phyloP scores from a whole-genome alignment of 352 stramenopile species.

The Phytophthora syringae region DNA sequence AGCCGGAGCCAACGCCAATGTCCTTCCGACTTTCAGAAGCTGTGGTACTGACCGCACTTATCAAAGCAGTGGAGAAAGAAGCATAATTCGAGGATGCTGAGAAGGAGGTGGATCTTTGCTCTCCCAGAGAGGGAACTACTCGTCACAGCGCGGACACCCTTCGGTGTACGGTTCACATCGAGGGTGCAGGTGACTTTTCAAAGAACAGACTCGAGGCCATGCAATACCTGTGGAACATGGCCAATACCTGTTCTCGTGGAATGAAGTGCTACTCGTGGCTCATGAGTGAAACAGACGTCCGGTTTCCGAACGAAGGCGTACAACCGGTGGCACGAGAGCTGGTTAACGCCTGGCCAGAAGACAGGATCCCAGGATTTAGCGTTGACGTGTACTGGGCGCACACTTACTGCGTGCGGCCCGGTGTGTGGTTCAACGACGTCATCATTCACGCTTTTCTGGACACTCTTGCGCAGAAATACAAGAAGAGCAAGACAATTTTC shows the following conservation, averaged over 20 bases:
- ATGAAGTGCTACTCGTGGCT: not conserved
- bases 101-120: not conserved
- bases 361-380: not conserved
- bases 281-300: not conserved
- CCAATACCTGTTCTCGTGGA: not conserved
- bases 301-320: not conserved
- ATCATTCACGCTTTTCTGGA: not conserved
- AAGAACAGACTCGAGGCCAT: not conserved
- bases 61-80: not conserved
- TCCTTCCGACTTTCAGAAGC: not conserved
- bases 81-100: not conserved
- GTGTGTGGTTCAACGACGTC: not conserved
- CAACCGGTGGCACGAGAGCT: not conserved
- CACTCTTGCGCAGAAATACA: not conserved
- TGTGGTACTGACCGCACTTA: not conserved
- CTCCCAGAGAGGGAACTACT: not conserved
- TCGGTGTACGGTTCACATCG: not conserved
- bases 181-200: not conserved
- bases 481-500: not conserved
- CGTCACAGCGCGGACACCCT: not conserved
- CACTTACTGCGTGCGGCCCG: not conserved
- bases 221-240: not conserved
- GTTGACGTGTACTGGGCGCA: not conserved
- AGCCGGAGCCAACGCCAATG: not conserved
- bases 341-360: not conserved